A percentile compares a stretch with the other conserved stretches of the same genome.
Conservation (phyloP, 306 rosid genomes). For the Cucurbita pepo region DNA sequence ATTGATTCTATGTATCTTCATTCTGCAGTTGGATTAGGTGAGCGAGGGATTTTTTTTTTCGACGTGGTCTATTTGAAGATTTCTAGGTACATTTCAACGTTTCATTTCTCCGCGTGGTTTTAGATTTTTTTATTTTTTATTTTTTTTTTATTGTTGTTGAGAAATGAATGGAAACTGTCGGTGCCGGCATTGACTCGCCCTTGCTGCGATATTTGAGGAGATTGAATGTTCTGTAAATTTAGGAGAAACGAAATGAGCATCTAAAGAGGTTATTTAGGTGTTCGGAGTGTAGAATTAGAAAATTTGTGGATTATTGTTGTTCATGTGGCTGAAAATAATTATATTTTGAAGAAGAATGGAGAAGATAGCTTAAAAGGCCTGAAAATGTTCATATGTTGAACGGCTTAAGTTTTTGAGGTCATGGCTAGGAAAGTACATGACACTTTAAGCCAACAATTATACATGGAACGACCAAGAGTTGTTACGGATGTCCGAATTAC, state of each 20-base stretch:
- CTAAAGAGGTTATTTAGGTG: background rate
- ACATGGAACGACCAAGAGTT: slow-evolving; percentile 15
- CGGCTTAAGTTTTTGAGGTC: background rate
- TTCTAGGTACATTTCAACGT: background rate
- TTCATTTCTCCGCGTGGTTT: background rate
- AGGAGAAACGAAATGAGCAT: background rate
- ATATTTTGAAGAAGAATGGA: background rate
- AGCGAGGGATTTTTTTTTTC: background rate
- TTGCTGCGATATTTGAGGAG: background rate
- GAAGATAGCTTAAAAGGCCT: slow-evolving; percentile 1
- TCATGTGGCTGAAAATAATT: background rate
- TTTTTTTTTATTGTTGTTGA: background rate
- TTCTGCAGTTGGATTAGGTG: background rate
- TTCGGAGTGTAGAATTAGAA: background rate
- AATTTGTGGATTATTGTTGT: background rate
- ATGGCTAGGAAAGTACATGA: slow-evolving; percentile 53
- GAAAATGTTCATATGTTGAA: slow-evolving; percentile 13
- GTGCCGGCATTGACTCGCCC: background rate
- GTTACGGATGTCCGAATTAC: slow-evolving; percentile 13
- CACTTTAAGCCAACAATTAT: slow-evolving; percentile 15
- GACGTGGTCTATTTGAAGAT: background rate
- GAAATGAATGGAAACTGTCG: background rate
- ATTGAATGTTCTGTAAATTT: background rate
- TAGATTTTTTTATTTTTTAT: background rate
- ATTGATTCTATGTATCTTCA: background rate